These are phyloP conservation scores for Pseudogymnoascus sp. DNA, from an alignment of 2,329 filamentous ascomycete species.

Conservation along the genomic window DNA sequence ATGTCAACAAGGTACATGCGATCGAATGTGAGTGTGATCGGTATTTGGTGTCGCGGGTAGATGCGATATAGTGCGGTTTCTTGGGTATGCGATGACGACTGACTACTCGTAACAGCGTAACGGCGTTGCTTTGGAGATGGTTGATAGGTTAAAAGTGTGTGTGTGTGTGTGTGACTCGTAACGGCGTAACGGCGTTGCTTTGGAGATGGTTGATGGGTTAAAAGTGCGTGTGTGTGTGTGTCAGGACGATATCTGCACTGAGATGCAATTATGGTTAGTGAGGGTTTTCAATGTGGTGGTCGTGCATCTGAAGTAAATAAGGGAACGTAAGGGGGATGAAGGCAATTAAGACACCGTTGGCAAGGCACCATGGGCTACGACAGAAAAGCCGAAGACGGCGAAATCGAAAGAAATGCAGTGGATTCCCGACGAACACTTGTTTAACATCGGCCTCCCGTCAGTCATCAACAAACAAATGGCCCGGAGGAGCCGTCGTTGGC, in stretches of 20 bases:
- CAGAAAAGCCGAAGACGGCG: background rate
- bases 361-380: conserved; percentile 1
- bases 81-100: background rate
- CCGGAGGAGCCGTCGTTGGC: background rate
- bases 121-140: conserved; percentile 6
- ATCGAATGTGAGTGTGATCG: conserved; percentile 3
- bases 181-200: conserved; percentile 4
- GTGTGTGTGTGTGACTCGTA: background rate
- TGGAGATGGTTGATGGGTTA: conserved; percentile 1
- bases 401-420: conserved; percentile 1
- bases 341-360: conserved; percentile 6
- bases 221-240: background rate
- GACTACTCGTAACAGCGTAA: background rate
- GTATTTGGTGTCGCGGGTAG: conserved; percentile 4
- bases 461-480: background rate
- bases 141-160: background rate
- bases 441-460: conserved; percentile 1
- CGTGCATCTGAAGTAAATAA: conserved; percentile 7
- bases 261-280: conserved; percentile 4
- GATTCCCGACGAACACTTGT: conserved; percentile 5
- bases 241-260: conserved; percentile 4
- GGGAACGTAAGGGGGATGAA: background rate
- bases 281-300: conserved; percentile 6
- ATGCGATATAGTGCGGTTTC: background rate
- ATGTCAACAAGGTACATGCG: conserved; percentile 7